Base-by-base conservation (phyloP, 345 rosid genomes). In the Acer saccharum region DNA sequence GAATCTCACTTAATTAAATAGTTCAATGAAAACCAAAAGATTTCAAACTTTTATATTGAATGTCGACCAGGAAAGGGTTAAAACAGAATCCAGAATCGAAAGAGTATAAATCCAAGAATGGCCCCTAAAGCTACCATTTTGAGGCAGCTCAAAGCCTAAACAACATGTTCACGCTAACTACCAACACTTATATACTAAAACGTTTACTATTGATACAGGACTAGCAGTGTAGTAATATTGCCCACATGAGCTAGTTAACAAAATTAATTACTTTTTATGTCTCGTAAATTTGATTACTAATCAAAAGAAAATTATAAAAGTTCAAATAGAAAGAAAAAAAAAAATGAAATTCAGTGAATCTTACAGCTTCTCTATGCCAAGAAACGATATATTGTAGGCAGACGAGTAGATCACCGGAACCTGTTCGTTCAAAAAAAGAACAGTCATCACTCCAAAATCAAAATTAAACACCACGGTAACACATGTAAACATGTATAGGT, bases 341-440 rank as follows among this genome's bases (percentile, higher is more conserved):
- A 52, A n/a, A 63, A 61, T 21, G 27, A 41, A 76, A 63, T 35
- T 16, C 4, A 17, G 25, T 46, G 60, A 21, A 35, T 73, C 95
- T 83, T 81, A 95, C 99, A 93, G 80, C 74, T 95, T 95, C 88
- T 93, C 99, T 8, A 95, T 84, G 75, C 99, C 99, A 74, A 92
- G 78, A 86, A 95, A 93, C 6, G 94, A 74, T 78, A 95, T 95
- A 74, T 92, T 85, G 65, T 93, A 93, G 4, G 67, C 83, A 20
- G 95, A 58, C 25, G 98, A 95, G 81, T 93, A 93, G 77, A 95
- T 87, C 58, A 95, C 63, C 20, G 98, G 95, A 66, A 87, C 94
- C 98, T 94, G 86, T 35, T 35, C 44, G 46, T 64, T 63, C 10
- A 74, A 57, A 27, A 76, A 71, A 68, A 29, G 52, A 27, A 23